Conservation (phyloP, 2,329 filamentous ascomycete species). For the Cladosporium sphaerospermum region DNA sequence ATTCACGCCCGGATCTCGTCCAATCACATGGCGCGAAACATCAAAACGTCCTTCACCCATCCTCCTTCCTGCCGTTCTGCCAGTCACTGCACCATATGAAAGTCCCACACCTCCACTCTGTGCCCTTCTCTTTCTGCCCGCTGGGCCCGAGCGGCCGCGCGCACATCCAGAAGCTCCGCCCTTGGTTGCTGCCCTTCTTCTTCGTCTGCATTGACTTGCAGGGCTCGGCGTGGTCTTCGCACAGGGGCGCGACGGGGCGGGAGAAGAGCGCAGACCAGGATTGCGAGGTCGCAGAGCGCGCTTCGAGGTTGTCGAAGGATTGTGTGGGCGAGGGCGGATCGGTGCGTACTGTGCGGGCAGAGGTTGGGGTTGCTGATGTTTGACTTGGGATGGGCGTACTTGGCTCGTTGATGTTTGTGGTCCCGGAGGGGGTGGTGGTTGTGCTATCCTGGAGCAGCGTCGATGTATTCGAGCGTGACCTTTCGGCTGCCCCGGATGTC, state of each 20-base stretch:
- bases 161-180: slow-evolving; percentile 62
- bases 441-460: neutral
- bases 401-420: neutral
- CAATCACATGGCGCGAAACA: neutral
- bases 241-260: slow-evolving; percentile 67
- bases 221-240: slow-evolving; percentile 76
- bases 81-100: slow-evolving; percentile 68
- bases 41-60: neutral
- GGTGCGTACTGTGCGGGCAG: neutral
- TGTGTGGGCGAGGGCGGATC: neutral
- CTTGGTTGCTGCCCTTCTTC: slow-evolving; percentile 78
- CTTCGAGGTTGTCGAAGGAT: slow-evolving; percentile 14
- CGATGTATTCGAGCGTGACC: too few relatives aligned
- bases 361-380: neutral
- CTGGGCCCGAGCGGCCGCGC: slow-evolving; percentile 74
- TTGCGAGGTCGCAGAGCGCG: slow-evolving; percentile 24
- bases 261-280: slow-evolving; percentile 81
- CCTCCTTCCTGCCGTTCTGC: slow-evolving; percentile 35
- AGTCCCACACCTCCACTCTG: slow-evolving; percentile 80
- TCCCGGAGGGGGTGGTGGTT: neutral
- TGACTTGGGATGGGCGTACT: neutral
- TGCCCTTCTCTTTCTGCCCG: slow-evolving; percentile 75
- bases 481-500: neutral
- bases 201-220: slow-evolving; percentile 81
- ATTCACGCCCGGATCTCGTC: too few relatives aligned